Conservation (phyloP, 1,284 basidiomycete species). For the Ceratobasidium sp. region DNA sequence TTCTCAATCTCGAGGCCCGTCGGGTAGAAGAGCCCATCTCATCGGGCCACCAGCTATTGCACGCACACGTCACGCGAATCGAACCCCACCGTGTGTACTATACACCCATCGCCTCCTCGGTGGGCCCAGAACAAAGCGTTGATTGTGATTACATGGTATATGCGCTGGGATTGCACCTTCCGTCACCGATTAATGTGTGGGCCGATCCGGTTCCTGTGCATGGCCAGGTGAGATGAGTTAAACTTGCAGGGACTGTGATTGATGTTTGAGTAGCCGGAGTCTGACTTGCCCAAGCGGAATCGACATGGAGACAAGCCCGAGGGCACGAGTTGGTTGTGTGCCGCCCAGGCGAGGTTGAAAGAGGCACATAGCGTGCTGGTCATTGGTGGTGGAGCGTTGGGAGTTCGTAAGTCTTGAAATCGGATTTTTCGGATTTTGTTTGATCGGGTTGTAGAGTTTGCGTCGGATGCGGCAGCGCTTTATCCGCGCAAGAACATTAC, state of each 20-base stretch:
- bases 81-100: conserved; percentile 47
- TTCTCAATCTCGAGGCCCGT: conserved; percentile 36
- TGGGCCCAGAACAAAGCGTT: conserved; percentile 38
- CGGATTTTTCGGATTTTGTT: neutral
- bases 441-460: conserved; percentile 49
- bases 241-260: conserved; percentile 37
- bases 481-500: conserved; percentile 53
- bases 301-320: conserved; percentile 47
- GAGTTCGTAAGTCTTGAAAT: conserved; percentile 51
- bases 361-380: conserved; percentile 51
- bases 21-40: conserved; percentile 25
- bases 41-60: conserved; percentile 51
- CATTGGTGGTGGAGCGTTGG: conserved; percentile 56
- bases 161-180: conserved; percentile 50
- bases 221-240: conserved; percentile 5
- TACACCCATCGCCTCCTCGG: conserved; percentile 24
- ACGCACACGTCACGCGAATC: conserved; percentile 59
- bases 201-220: conserved; percentile 40
- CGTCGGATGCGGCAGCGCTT: conserved; percentile 53
- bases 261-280: conserved; percentile 7
- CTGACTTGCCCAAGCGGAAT: conserved; percentile 31
- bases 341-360: conserved; percentile 46
- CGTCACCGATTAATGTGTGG: conserved; percentile 51
- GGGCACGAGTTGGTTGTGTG: conserved; percentile 44
- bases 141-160: conserved; percentile 54